A percentile compares a stretch with the other conserved stretches of the same genome.
phyloP scores from a whole-genome alignment of 306 rosid species.

The Elaeagnus macrophylla region DNA sequence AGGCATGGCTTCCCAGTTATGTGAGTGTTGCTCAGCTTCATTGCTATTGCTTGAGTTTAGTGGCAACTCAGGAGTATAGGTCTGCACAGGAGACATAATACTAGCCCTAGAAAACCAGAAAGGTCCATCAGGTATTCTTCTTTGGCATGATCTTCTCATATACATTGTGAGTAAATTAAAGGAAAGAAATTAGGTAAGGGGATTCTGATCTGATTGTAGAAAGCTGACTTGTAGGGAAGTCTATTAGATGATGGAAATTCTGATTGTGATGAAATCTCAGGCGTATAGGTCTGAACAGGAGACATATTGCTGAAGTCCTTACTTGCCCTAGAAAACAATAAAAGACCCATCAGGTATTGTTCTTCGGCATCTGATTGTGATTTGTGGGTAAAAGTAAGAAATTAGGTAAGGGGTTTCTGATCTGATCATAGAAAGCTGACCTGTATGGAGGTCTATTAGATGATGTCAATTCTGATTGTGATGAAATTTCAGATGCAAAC shows the following conservation, averaged over 20 bases:
- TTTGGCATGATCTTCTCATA: constrained; percentile 10
- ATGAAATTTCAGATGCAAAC: constrained; percentile 51
- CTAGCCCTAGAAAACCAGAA: constrained; percentile 40
- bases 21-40: constrained; percentile 28
- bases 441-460: constrained; percentile 38
- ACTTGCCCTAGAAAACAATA: constrained; percentile 37
- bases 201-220: not conserved
- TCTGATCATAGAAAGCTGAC: constrained; percentile 16
- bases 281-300: constrained; percentile 37
- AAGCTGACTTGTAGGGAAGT: constrained; percentile 31
- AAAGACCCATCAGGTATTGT: constrained; percentile 17
- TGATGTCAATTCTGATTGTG: constrained; percentile 55
- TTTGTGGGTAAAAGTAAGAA: constrained; percentile 1
- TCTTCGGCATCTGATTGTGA: constrained; percentile 12
- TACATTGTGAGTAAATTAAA: not conserved
- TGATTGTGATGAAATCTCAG: constrained; percentile 36
- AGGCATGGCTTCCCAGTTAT: constrained; percentile 21
- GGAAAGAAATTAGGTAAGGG: not conserved
- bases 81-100: constrained; percentile 31
- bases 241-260: constrained; percentile 52
- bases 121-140: constrained; percentile 15
- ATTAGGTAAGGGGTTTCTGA: not conserved
- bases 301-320: constrained; percentile 35
- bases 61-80: constrained; percentile 50
- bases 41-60: constrained; percentile 19